Percentiles rank a stretch among this genome's conserved stretches.
These are phyloP conservation scores for Ilex aquifolium DNA, from an alignment of 257 asterid species.

Conservation along the genomic window DNA sequence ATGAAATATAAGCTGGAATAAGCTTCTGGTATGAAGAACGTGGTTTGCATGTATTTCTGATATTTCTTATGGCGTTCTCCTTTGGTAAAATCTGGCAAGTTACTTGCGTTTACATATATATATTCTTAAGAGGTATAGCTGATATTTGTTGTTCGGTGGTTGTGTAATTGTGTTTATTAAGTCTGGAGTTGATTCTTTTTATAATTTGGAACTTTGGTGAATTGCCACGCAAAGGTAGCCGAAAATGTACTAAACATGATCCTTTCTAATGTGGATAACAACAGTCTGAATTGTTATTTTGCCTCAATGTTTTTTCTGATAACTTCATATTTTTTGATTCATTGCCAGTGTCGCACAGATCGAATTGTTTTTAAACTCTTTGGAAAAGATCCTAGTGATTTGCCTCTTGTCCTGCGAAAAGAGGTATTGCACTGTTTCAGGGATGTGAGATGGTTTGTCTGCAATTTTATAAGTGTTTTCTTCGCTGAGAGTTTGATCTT, in stretches of 20 bases:
- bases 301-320: not conserved
- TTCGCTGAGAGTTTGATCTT: not conserved
- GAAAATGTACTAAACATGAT: not conserved
- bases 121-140: too few species aligned
- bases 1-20: too few species aligned
- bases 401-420: conserved; percentile 60
- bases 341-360: conserved; percentile 71
- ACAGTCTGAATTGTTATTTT: not conserved
- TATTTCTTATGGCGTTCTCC: too few species aligned
- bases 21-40: too few species aligned
- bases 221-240: not conserved
- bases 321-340: conserved; percentile 11
- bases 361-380: conserved; percentile 83
- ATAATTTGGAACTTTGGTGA: not conserved
- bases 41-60: too few species aligned
- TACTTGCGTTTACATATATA: too few species aligned
- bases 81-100: too few species aligned
- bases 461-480: conserved; percentile 12
- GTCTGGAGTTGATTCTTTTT: not conserved
- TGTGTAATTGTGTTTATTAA: not conserved
- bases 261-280: not conserved
- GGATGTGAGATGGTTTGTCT: conserved; percentile 9
- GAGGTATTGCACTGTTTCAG: conserved; percentile 47
- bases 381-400: conserved; percentile 76
- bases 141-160: not conserved